phyloP scores from a whole-genome alignment of 2,329 filamentous ascomycete species.

The Neofusicoccum umdonicola region DNA sequence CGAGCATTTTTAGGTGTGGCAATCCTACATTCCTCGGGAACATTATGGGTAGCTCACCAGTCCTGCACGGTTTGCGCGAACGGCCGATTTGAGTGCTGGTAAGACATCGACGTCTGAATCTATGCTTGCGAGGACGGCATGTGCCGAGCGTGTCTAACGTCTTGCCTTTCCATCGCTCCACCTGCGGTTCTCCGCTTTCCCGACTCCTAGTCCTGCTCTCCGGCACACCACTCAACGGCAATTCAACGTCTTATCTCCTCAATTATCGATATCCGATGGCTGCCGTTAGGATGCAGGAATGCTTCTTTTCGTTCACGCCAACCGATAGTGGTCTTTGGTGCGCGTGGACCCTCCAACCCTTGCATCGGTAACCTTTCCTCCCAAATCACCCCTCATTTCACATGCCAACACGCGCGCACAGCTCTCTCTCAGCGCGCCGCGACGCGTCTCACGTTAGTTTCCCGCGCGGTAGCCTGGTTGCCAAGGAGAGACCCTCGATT shows the following conservation, averaged over 20 bases:
- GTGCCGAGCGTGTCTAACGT: no score
- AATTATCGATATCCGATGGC: no score
- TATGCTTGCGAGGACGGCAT: no score
- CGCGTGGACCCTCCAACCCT: neutral
- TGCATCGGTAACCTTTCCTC: neutral
- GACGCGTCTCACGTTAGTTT: neutral
- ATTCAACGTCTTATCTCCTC: no score
- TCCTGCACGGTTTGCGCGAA: neutral
- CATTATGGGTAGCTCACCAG: neutral
- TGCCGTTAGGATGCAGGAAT: neutral
- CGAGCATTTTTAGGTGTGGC: neutral
- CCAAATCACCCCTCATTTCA: neutral
- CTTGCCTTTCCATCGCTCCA: no score
- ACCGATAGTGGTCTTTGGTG: neutral
- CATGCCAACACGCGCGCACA: neutral
- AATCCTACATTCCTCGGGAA: conserved; percentile 1
- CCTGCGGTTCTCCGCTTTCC: no score
- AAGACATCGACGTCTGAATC: no score
- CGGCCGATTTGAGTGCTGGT: no score
- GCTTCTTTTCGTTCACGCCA: neutral
- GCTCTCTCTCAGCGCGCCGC: neutral
- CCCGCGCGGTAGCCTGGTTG: neutral
- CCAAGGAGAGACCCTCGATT: neutral
- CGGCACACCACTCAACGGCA: no score
- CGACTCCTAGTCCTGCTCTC: no score